A percentile compares a stretch with the other conserved stretches of the same genome.
Evolutionary conservation across 2,329 filamentous ascomycete genomes (phyloP).

Genomic region (Cytospora chrysosperma): DNA sequence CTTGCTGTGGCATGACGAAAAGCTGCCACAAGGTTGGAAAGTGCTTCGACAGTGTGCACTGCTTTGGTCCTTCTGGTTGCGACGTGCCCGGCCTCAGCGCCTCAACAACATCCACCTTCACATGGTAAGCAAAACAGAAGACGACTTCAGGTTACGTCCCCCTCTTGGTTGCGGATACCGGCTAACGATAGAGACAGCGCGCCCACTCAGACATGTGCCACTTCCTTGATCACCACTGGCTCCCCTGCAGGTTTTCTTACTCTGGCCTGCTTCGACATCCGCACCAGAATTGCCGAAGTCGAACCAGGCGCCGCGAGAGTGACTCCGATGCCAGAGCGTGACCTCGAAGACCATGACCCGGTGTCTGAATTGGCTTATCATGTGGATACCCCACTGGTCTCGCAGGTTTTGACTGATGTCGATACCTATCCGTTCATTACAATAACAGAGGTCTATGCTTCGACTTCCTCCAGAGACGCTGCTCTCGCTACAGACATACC

Average conservation of each 20-base stretch:
- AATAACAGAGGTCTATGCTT: not conserved
- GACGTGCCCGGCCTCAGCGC: not conserved
- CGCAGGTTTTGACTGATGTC: not conserved
- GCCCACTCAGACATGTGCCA: not conserved
- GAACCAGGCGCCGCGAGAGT: not conserved
- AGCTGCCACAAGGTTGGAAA: not conserved
- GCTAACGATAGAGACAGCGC: not conserved
- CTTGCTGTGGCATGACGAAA: not conserved
- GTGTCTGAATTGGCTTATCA: not conserved
- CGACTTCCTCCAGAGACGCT: not conserved
- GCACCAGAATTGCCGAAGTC: not conserved
- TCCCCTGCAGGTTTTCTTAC: not conserved
- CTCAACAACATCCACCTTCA: conserved; percentile 13
- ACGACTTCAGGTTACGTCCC: not conserved
- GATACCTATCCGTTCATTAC: not conserved
- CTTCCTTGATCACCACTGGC: not conserved
- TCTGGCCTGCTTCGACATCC: not conserved
- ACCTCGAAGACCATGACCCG: not conserved
- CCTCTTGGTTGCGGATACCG: too few species aligned
- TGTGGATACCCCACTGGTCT: not conserved
- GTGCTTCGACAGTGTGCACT: not conserved
- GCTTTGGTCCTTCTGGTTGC: not conserved
- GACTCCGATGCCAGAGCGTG: too few species aligned
- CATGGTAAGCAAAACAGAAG: not conserved
- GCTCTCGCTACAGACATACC: not conserved